Evolutionary conservation across 148 eudicot genomes (phyloP).

Genomic region (Rhododendron ovatum): DNA sequence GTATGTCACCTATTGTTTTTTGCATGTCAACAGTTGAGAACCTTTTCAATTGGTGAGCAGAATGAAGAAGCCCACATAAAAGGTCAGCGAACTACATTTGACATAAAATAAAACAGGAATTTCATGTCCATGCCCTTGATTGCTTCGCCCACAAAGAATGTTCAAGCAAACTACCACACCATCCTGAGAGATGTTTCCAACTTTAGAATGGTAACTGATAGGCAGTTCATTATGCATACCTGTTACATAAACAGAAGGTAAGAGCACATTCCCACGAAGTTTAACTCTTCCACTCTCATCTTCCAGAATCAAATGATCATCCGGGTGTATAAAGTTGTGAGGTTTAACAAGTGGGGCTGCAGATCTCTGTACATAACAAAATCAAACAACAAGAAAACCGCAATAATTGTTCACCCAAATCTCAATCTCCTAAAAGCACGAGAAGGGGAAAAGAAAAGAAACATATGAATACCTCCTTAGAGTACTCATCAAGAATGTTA

Average conservation of each 20-base stretch:
- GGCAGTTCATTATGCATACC: slow-evolving; percentile 39
- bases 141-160: background rate
- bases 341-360: slow-evolving; percentile 65
- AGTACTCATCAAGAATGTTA: slow-evolving; percentile 78
- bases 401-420: background rate
- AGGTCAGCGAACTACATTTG: background rate
- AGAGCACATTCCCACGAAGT: slow-evolving; percentile 55
- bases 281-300: slow-evolving; percentile 97
- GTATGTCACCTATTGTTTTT: background rate
- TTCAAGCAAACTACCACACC: background rate
- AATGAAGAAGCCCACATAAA: background rate
- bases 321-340: slow-evolving; percentile 75
- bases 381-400: background rate
- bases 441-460: background rate
- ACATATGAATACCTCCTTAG: slow-evolving; percentile 65
- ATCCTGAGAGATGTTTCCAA: slow-evolving; percentile 3
- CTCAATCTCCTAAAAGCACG: background rate
- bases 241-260: slow-evolving; percentile 83
- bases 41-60: background rate
- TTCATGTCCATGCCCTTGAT: background rate
- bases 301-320: slow-evolving; percentile 81
- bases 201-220: background rate
- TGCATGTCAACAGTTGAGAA: slow-evolving; percentile 3
- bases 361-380: slow-evolving; percentile 53
- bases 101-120: background rate